Evolutionary conservation across 495 filamentous ascomycete species (phyloP), one percentile per base, ranked within the genome.

Genomic region (Penicillium roqueforti): DNA sequence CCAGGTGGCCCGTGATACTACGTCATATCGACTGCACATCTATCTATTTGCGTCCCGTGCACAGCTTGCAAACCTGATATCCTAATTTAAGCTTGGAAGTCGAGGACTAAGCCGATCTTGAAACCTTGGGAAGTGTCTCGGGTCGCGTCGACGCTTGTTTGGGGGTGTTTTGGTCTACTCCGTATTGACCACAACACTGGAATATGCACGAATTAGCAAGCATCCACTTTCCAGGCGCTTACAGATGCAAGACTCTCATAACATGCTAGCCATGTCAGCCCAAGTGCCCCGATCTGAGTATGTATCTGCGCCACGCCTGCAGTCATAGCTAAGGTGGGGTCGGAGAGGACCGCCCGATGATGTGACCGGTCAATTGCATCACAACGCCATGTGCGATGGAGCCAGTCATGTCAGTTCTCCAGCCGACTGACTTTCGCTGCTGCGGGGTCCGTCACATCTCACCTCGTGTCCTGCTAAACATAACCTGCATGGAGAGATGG

Each of bases 371-470:
- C 60, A 56, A 48, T 51, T 59, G 55, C 56, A 58, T 61, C 61
- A 61, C 60, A 52, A 47, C 53, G 53, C 64, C 64, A 65, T 62
- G 57, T 63, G 61, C 47, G 28, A 53, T 54, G 52, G 32, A 23
- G 28, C 63, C 61, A 67, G 62, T 65, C 46, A 41, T 51, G 43
- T 57, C 51, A 25, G 40, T 46, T 47, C 43, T 58, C 51, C 47
- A 56, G 39, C 51, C 54, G 62, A 61, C n/a, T 56, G 49, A n/a
- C 23, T 47, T 38, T 59, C 6, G 52, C 58, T 29, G 41, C 58
- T 67, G 64, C 64, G 64, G 62, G 64, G 64, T 67, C 43, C 50
- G 60, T 67, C 64, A 67, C 64, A 65, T 53, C 51, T 29, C 40
- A 44, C 19, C 42, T 39, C 47, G 45, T 58, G 56, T 52, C 36